phyloP scores from a whole-genome alignment of 2,329 filamentous ascomycete genomes.

The Ophioceras dolichostomum region DNA sequence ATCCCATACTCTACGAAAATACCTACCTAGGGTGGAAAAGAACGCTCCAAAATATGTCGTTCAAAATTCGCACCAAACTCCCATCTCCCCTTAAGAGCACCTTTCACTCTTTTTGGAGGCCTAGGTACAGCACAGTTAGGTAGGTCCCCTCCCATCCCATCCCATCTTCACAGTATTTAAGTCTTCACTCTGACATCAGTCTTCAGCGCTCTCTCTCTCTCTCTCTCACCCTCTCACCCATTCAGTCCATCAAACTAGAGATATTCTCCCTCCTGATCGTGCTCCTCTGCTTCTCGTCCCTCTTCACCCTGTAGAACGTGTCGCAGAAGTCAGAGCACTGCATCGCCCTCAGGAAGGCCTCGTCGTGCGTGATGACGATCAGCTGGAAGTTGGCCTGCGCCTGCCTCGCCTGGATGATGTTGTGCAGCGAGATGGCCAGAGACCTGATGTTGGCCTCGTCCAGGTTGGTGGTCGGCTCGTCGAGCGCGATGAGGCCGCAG shows the following conservation, averaged over 20 bases:
- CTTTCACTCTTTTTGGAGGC: too few species aligned
- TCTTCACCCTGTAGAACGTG: slow-evolving; percentile 75
- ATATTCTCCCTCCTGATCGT: slow-evolving; percentile 64
- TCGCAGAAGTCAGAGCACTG: slow-evolving; percentile 88
- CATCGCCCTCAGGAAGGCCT: slow-evolving; percentile 91
- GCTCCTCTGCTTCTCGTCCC: slow-evolving; percentile 78
- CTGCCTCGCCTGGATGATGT: slow-evolving; percentile 74
- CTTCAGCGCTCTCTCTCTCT: too few species aligned
- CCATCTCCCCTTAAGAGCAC: too few species aligned
- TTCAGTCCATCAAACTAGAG: slow-evolving; percentile 2
- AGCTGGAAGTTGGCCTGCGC: slow-evolving; percentile 93
- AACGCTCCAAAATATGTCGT: too few species aligned
- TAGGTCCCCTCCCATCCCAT: too few species aligned
- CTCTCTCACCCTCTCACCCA: too few species aligned
- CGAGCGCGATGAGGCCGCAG: slow-evolving; percentile 90
- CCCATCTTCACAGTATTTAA: too few species aligned
- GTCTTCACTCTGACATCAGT: too few species aligned
- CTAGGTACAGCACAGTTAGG: too few species aligned
- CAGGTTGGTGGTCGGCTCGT: slow-evolving; percentile 95
- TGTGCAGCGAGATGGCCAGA: slow-evolving; percentile 70
- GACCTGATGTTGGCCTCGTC: slow-evolving; percentile 91
- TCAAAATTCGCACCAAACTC: too few species aligned
- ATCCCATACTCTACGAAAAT: too few species aligned
- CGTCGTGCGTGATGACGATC: slow-evolving; percentile 97
- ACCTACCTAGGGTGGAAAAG: too few species aligned